Base-by-base conservation (phyloP, 2,329 filamentous ascomycete genomes). In the Fusarium sp. region DNA sequence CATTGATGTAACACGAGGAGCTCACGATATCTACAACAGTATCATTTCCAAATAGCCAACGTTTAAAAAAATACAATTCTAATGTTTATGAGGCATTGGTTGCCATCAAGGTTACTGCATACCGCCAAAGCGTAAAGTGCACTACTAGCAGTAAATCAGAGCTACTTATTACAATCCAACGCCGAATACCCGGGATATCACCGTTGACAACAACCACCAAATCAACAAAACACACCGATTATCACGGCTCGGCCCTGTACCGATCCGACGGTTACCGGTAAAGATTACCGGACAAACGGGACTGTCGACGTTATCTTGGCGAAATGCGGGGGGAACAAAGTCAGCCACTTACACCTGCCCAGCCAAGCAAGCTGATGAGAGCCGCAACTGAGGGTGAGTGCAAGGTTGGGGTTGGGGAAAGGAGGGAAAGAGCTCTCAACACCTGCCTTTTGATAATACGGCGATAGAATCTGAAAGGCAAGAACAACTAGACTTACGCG, bases 131-230 rank as follows among this genome's bases (percentile, higher is more conserved):
- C 35, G 43, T 58, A n/a, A 41, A 49, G 49, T 40, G 35, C 46
- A 49, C 40, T 65, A 49, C 22, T 17, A 26, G 50, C 22, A 48
- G 30, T 33, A 11, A 24, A 33, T 43, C 20, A 56, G 20, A 55
- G 35, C 47, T 44, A 24, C 24, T 24, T 7, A 7, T 24, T 24
- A 24, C 7, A 7, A 24, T 37, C 17, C 44, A 63, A 68, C 37
- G 19, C 65, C 65, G 65, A 68, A 68, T 37, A 30, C 35, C 65
- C 60, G 65, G 60, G 30, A 65, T 68, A 68, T 68, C 65, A 22
- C 65, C 55, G 65, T 20, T 32, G 32, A 37, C 15, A 50, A 49
- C 28, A 49, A 33, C 45, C 35, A 47, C 45, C 46, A 45, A 64
- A 41, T 49, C 44, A 50, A 22, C 43, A 47, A 19, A 37, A 50